Base-by-base conservation (phyloP, 768 basidiomycete genomes). In the Grammothele lineata region DNA sequence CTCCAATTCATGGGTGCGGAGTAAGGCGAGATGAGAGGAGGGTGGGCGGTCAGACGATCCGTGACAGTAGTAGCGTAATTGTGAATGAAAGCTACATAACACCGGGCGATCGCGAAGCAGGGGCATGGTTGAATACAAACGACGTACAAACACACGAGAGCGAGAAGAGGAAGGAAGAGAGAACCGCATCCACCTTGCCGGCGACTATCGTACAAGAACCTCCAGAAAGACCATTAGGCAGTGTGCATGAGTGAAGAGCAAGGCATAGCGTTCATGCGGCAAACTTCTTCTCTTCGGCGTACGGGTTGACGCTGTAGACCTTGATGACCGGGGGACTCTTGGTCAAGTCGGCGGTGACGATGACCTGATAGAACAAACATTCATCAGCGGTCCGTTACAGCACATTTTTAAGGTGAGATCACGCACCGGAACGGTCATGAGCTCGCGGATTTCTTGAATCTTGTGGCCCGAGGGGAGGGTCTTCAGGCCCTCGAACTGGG, bases 321-420 rank as follows among this genome's bases (percentile, higher is more conserved):
- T 96, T 94, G 75, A 98, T 87, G 60, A 97, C 90, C 4, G 93
- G 93, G 33, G 93, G 93, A 57, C 88, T 92, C 80, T 95, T 96
- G 52, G 91, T 92, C 57, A 95, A 69, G 65, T 97, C 93, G 25
- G 92, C 92, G 34, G 92, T 94, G 57, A 96, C 85, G 60, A 96
- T 94, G 57, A 94, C 92, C 90, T 92, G 56, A 3, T 48, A 12
- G 33, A 50, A 39, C 45, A n/a, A n/a, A 44, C 33, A 27, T 17
- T 17, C 22, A 33, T 45, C 1, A 42, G 40, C 35, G 24, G 27
- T 14, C 1, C n/a, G 24, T 21, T 12, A 26, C 47, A 2, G 33
- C 43, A 9, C 18, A 17, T 26, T 32, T n/a, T 59, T 50, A 51
- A 12, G 11, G 35, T 37, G 15, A 37, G 2, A 22, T 15, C 2